These are phyloP conservation scores for Ceriops decandra DNA, from an alignment of 345 rosid species.

Conservation along the genomic window DNA sequence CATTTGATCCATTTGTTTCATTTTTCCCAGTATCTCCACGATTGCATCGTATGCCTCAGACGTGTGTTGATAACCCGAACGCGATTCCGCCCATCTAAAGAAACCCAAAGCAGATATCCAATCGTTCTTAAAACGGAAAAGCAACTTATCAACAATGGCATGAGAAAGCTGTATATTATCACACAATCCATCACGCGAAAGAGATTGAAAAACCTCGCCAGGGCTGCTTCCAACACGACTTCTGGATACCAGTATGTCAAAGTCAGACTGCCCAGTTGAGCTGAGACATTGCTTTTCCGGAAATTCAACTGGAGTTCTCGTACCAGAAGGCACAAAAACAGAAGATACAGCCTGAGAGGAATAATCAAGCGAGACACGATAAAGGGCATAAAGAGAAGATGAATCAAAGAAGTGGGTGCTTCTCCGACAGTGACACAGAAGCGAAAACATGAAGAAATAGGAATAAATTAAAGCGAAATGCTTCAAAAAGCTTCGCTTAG, in stretches of 20 bases:
- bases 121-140: slow-evolving; percentile 64
- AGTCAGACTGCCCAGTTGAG: slow-evolving; percentile 16
- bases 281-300: slow-evolving; percentile 13
- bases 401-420: slow-evolving; percentile 22
- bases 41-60: slow-evolving; percentile 45
- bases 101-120: slow-evolving; percentile 79
- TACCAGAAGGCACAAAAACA: not conserved
- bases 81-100: slow-evolving; percentile 63
- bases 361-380: slow-evolving; percentile 15
- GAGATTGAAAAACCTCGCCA: slow-evolving; percentile 46
- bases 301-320: slow-evolving; percentile 6
- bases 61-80: slow-evolving; percentile 39
- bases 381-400: slow-evolving; percentile 15
- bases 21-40: slow-evolving; percentile 72
- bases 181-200: slow-evolving; percentile 37
- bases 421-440: slow-evolving; percentile 17
- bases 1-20: slow-evolving; percentile 66
- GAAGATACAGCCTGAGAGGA: slow-evolving; percentile 21
- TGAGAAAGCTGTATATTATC: slow-evolving; percentile 38
- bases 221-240: slow-evolving; percentile 35
- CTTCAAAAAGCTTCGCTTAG: not conserved
- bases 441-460: slow-evolving; percentile 31
- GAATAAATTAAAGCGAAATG: not conserved
- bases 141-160: slow-evolving; percentile 45
- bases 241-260: slow-evolving; percentile 33